phyloP scores from a whole-genome alignment of 257 asterid species.

The Buddleja alternifolia region DNA sequence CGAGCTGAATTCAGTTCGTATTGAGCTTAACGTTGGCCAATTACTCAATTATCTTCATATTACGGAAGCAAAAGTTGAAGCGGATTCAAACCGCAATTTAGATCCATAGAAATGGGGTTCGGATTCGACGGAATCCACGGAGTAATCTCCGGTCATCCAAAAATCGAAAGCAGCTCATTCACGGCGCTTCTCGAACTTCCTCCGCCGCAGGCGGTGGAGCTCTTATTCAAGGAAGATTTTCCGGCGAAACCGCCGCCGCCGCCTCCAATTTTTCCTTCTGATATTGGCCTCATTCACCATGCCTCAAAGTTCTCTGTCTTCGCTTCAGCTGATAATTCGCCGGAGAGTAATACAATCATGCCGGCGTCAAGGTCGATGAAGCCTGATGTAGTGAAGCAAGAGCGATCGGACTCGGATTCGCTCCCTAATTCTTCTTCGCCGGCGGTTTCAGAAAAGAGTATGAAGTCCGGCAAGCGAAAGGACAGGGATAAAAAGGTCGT shows the following conservation, averaged over 20 bases:
- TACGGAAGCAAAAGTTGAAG: slow-evolving; percentile 40
- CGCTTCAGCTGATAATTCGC: slow-evolving; percentile 45
- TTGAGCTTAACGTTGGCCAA: slow-evolving; percentile 11
- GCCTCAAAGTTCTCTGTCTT: slow-evolving; percentile 63
- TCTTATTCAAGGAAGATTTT: slow-evolving; percentile 50
- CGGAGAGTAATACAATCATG: slow-evolving; percentile 33
- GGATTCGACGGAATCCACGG: slow-evolving; percentile 46
- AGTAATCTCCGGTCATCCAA: slow-evolving; percentile 41
- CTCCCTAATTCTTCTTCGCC: slow-evolving; percentile 59
- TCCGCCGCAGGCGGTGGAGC: slow-evolving; percentile 80
- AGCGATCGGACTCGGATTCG: slow-evolving; percentile 56
- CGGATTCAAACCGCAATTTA: slow-evolving; percentile 35
- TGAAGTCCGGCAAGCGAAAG: slow-evolving; percentile 61
- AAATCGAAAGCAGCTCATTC: slow-evolving; percentile 61
- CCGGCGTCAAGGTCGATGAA: slow-evolving; percentile 37
- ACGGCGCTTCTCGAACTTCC: slow-evolving; percentile 88
- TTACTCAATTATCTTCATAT: slow-evolving; percentile 8
- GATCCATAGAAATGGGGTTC: slow-evolving; percentile 61
- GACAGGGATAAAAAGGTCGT: slow-evolving; percentile 70
- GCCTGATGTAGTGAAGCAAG: slow-evolving; percentile 55
- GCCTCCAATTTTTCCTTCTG: slow-evolving; percentile 60
- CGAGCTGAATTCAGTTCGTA: slow-evolving; percentile 16
- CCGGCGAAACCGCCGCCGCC: slow-evolving; percentile 36
- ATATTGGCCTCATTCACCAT: slow-evolving; percentile 49
- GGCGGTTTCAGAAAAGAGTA: slow-evolving; percentile 51